These are phyloP conservation scores for Millerago galiae DNA, from an alignment of 805 yeast genomes.

Conservation along the genomic window DNA sequence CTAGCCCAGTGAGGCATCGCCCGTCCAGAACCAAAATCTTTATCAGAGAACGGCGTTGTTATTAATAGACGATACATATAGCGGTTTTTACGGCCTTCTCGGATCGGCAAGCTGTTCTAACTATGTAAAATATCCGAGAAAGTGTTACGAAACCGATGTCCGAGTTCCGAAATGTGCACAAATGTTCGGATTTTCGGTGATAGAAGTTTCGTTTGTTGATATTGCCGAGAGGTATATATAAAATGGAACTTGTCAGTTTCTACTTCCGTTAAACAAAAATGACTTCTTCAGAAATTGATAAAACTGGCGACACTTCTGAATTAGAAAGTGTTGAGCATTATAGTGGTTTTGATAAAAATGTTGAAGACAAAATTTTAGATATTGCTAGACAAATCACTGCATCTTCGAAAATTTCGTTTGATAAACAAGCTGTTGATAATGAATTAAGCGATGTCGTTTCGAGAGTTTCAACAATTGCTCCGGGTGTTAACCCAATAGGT, in stretches of 20 bases:
- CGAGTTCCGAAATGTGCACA: not conserved
- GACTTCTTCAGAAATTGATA: constrained; percentile 4
- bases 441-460: constrained; percentile 9
- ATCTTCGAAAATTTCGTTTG: constrained; percentile 8
- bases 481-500: constrained; percentile 33
- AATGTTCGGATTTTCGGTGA: not conserved
- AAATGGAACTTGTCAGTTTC: not conserved
- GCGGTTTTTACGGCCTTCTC: too few species aligned
- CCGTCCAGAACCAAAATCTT: too few species aligned
- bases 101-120: too few species aligned
- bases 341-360: constrained; percentile 8
- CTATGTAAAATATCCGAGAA: too few species aligned
- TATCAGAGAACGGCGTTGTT: too few species aligned
- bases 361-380: constrained; percentile 26
- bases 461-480: constrained; percentile 24
- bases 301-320: constrained; percentile 1
- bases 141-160: not conserved
- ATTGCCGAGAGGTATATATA: not conserved
- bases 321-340: constrained; percentile 2
- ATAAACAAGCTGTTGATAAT: constrained; percentile 4
- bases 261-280: too few species aligned
- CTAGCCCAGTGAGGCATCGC: too few species aligned
- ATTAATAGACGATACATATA: too few species aligned
- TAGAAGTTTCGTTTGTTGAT: too few species aligned
- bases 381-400: constrained; percentile 35